Base-by-base conservation (phyloP, 2,329 filamentous ascomycete species). In the Trichoderma atroviride region DNA sequence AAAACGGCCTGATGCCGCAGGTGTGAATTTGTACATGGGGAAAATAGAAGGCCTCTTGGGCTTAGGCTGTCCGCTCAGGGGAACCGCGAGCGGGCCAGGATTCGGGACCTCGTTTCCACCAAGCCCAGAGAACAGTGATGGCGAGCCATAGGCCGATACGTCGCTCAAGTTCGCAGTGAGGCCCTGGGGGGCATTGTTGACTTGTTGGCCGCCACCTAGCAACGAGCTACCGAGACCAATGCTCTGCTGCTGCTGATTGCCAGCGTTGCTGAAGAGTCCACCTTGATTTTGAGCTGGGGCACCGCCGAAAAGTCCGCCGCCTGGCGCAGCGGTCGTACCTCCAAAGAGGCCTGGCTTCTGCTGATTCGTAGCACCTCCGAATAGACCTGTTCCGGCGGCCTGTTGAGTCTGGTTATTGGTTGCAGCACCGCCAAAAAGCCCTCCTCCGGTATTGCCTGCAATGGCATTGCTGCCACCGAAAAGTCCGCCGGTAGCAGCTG, bases 41-140 rank as follows among this genome's bases (percentile, higher is more conserved):
- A 97, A 81, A 55, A 95, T 92, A 11, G 92, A 91, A 72, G 88
- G 89, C 78, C 93, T 92, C 79, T 92, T 92, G 69, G 90, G 86
- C 81, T 93, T 95, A 47, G 83, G 82, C 79, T 89, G 90, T 72
- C 89, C 91, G 10, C 90, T 91, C 14, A 98, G 85, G 0, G 96
- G 96, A 0, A 95, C 98, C 10, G 95, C 96, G 72, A 99, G 86
- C 3, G 96, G 96, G 2, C 96, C 96, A 3, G 94, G 92, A 75
- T 94, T 94, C 79, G 79, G 86, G 66, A 83, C 82, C 82, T 81
- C 92, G 81, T 76, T 89, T 77, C 77, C 85, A 73, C 85, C 85
- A 19, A 97, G 83, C 65, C 90, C 91, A 37, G 90, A 88, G 79
- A 98, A 98, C 24, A 99, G 86, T 1, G 93, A 93, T 57, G 92